A percentile compares a stretch with the other conserved stretches of the same genome.
These are phyloP conservation scores for Irpex sp. DNA, from an alignment of 1,284 basidiomycete genomes.

Conservation along the genomic window DNA sequence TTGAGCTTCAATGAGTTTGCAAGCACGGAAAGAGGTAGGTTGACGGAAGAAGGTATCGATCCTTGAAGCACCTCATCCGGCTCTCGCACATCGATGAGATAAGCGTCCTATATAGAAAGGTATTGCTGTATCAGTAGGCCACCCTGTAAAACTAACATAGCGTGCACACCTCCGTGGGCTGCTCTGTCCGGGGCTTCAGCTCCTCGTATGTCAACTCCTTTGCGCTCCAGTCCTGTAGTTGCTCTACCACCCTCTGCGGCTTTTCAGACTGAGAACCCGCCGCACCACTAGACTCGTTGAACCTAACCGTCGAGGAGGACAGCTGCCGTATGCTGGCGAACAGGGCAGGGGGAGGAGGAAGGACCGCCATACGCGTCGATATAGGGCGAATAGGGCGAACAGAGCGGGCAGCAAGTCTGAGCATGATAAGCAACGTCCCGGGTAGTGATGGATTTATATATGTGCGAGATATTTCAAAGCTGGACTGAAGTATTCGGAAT, in stretches of 20 bases:
- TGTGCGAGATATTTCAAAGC: background rate
- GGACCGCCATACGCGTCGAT: background rate
- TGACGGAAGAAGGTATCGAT: slow-evolving; percentile 92
- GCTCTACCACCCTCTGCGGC: background rate
- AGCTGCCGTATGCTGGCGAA: background rate
- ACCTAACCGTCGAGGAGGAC: background rate
- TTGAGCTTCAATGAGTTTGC: slow-evolving; percentile 63
- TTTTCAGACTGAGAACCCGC: background rate
- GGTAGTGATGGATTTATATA: background rate
- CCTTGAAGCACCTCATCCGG: slow-evolving; percentile 91
- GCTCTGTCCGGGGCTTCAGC: slow-evolving; percentile 77
- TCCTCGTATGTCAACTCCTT: slow-evolving; percentile 75
- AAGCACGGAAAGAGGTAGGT: slow-evolving; percentile 84
- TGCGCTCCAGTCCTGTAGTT: slow-evolving; percentile 54
- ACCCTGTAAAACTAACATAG: background rate
- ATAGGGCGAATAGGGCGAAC: background rate
- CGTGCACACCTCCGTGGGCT: slow-evolving; percentile 70
- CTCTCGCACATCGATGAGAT: slow-evolving; percentile 90
- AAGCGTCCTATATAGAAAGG: slow-evolving; percentile 53
- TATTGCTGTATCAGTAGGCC: background rate
- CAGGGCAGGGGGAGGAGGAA: background rate
- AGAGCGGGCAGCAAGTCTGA: background rate
- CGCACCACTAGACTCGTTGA: background rate
- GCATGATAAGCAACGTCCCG: background rate
- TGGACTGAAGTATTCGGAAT: background rate